A percentile compares a stretch with the other conserved stretches of the same genome.
Conservation (phyloP, 2,329 filamentous ascomycete genomes). For the Penicillium sp. region DNA sequence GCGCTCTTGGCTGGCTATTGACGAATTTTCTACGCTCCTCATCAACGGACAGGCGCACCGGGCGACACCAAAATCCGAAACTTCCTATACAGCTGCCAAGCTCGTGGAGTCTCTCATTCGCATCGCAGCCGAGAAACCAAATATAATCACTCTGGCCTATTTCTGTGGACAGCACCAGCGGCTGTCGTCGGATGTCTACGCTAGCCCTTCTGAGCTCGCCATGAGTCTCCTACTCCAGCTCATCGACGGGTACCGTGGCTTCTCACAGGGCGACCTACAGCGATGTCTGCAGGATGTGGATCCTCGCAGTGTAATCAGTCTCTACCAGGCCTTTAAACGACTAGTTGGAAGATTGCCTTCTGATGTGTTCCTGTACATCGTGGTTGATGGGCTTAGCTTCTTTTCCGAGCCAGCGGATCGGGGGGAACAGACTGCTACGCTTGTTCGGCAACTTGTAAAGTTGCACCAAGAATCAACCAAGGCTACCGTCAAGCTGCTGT, state of each 20-base stretch:
- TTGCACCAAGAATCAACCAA: background rate
- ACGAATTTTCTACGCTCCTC: background rate
- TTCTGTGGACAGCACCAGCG: background rate
- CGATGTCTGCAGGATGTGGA: background rate
- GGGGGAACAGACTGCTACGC: background rate
- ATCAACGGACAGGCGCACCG: background rate
- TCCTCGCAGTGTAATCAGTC: background rate
- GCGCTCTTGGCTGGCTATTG: background rate
- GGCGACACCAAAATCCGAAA: background rate
- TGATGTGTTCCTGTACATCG: background rate
- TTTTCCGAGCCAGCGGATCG: background rate
- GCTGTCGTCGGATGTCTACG: background rate
- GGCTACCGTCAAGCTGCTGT: background rate
- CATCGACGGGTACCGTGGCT: background rate
- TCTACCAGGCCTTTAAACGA: background rate
- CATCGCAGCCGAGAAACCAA: background rate
- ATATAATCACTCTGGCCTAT: background rate
- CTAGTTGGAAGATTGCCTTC: background rate
- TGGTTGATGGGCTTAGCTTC: background rate
- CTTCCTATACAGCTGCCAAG: background rate
- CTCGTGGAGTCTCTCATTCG: background rate
- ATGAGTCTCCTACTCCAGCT: background rate
- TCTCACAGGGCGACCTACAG: background rate
- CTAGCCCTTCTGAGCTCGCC: background rate
- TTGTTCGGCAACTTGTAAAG: background rate